Percentiles rank a stretch among this genome's conserved stretches.
These are phyloP conservation scores for Teunomyces gatunensis DNA, from an alignment of 805 yeast genomes.

Conservation along the genomic window DNA sequence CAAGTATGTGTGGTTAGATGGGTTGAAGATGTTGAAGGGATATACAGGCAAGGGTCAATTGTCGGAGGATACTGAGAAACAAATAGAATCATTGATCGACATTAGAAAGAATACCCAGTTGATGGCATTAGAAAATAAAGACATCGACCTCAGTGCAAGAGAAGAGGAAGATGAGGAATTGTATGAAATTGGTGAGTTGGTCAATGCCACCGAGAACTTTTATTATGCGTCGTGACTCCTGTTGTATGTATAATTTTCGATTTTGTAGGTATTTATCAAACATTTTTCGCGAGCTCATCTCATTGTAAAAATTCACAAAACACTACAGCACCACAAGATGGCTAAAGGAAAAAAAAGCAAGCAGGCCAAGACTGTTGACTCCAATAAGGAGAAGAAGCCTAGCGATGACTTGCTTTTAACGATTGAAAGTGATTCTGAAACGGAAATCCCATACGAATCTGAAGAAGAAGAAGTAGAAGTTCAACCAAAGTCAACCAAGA, in stretches of 20 bases:
- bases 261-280: not conserved
- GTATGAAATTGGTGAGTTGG: constrained; percentile 26
- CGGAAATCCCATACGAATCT: constrained; percentile 24
- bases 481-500: constrained; percentile 33
- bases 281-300: constrained; percentile 3
- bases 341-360: constrained; percentile 8
- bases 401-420: constrained; percentile 65
- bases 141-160: constrained; percentile 16
- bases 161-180: constrained; percentile 28
- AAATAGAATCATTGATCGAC: constrained; percentile 31
- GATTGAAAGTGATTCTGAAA: constrained; percentile 73
- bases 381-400: constrained; percentile 8
- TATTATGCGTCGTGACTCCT: constrained; percentile 13
- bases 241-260: not conserved
- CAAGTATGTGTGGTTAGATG: constrained; percentile 76
- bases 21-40: constrained; percentile 52
- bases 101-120: constrained; percentile 41
- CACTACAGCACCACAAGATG: constrained; percentile 4
- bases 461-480: constrained; percentile 39
- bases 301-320: not conserved
- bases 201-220: constrained; percentile 21
- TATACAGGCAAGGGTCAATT: constrained; percentile 29
- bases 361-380: not conserved
- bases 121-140: constrained; percentile 31
- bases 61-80: constrained; percentile 36